A percentile compares a stretch with the other conserved stretches of the same genome.
Evolutionary conservation across 2,329 filamentous ascomycete species (phyloP).

Genomic region (Aspergillus clavatus): DNA sequence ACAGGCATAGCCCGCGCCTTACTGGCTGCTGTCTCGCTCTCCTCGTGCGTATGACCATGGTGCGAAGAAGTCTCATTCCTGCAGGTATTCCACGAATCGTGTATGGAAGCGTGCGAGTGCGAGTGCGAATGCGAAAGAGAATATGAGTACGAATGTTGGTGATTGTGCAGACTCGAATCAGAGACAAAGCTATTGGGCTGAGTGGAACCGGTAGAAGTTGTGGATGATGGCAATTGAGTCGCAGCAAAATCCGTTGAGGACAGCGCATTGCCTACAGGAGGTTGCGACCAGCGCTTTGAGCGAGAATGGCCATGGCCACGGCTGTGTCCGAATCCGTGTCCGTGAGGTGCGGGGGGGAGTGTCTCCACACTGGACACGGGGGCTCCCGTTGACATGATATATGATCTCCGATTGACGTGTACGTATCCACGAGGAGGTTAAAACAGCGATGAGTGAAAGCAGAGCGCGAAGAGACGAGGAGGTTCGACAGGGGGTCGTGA

Average conservation of each 20-base stretch:
- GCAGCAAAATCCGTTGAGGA: slow-evolving; percentile 17
- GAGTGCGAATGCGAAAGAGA: too few species aligned
- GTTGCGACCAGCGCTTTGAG: slow-evolving; percentile 27
- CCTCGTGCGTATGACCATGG: not conserved
- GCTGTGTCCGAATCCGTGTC: slow-evolving; percentile 25
- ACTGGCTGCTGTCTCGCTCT: not conserved
- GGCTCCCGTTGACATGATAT: slow-evolving; percentile 33
- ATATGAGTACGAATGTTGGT: slow-evolving; percentile 40
- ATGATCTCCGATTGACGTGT: slow-evolving; percentile 8
- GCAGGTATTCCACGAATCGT: not conserved
- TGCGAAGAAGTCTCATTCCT: not conserved
- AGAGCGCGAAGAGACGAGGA: slow-evolving; percentile 11
- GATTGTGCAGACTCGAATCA: slow-evolving; percentile 20
- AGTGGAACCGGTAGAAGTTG: slow-evolving; percentile 12
- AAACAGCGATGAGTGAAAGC: slow-evolving; percentile 3
- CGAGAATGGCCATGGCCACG: slow-evolving; percentile 33
- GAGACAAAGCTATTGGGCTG: slow-evolving; percentile 25
- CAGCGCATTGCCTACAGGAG: slow-evolving; percentile 22
- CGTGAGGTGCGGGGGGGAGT: slow-evolving; percentile 19
- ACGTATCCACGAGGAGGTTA: slow-evolving; percentile 1
- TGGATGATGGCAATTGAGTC: slow-evolving; percentile 15
- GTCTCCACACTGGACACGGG: slow-evolving; percentile 28
- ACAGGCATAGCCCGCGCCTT: not conserved
- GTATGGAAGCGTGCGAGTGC: slow-evolving; percentile 29
- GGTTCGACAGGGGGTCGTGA: slow-evolving; percentile 4